Base-by-base conservation (phyloP, 2,329 filamentous ascomycete species). In the Ceratocystiopsis sp. region DNA sequence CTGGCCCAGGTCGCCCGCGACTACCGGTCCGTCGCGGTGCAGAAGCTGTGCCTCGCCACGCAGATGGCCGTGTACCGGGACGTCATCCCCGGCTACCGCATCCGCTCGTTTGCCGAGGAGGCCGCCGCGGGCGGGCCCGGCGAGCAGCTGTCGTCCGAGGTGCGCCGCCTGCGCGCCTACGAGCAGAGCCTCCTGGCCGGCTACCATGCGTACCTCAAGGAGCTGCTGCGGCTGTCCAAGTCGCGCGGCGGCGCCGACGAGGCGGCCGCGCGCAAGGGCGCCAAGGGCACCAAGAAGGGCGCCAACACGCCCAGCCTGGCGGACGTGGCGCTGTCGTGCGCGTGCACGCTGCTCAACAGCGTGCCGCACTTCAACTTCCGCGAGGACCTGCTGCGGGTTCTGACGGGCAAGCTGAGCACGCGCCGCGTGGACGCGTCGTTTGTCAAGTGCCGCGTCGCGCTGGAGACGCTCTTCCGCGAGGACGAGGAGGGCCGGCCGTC, bases 281-380 rank as follows among this genome's bases (percentile, higher is more conserved):
- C 34, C 17, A 19, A 33, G 17, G 17, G 18, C 25, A 36, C 57
- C 51, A 41, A 62, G 59, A 44, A 56, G 14, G 36, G 55, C 32
- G 40, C 35, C 35, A 40, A 19, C 17, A 32, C 16, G 16, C 8
- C 16, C 29, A 35, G 61, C 44, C 58, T 95, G 19, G 73, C 78
- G 8, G 80, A 70, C 42, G 71, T 94, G 21, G 89, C 91, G 4
- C 79, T 94, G 45, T 80, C 77, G 37, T 98, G 91, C 57, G 80
- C 82, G 2, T 94, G 86, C 60, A 81, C 73, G 29, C 69, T 98
- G 15, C 62, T 96, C 36, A 75, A 74, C 17, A 70, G 80, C 2
- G 86, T 95, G 1, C 84, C 91, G 4, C 93, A 98, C 64, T 98
- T 98, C 74, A 98, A 98, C 66, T 95, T 93, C 61, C 80, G 91